Conservation (phyloP, 2,329 filamentous ascomycete genomes). For the Aspergillus tubingensis region DNA sequence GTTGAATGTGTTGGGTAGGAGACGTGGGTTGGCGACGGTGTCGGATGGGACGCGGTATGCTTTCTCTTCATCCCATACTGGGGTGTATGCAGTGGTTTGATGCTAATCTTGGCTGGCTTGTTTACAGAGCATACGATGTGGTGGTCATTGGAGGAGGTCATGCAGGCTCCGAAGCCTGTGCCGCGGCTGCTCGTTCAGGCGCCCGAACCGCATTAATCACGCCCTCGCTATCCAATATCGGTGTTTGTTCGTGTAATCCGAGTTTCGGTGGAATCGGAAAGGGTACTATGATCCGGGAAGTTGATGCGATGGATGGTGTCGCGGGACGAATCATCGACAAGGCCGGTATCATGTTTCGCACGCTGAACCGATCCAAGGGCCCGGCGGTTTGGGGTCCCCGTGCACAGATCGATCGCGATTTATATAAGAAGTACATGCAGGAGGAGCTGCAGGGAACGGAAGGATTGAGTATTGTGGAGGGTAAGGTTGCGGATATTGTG, state of each 20-base stretch:
- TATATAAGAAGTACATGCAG: conserved; percentile 90
- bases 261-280: conserved; percentile 99
- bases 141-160: conserved; percentile 95
- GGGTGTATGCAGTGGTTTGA: not conserved
- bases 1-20: conserved; percentile 15
- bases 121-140: conserved; percentile 74
- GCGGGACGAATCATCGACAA: conserved; percentile 89
- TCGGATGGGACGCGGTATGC: conserved; percentile 40
- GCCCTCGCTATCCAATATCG: conserved; percentile 82
- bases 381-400: conserved; percentile 96
- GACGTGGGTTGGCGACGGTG: conserved; percentile 44
- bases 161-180: conserved; percentile 89
- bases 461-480: conserved; percentile 77
- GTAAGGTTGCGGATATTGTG: conserved; percentile 90
- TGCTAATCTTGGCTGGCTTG: conserved; percentile 6
- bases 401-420: conserved; percentile 87
- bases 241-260: conserved; percentile 94
- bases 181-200: conserved; percentile 84
- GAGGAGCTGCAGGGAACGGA: conserved; percentile 78
- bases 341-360: conserved; percentile 88
- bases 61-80: not conserved
- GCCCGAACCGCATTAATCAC: conserved; percentile 89
- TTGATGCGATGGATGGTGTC: conserved; percentile 91
- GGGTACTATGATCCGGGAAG: conserved; percentile 90
- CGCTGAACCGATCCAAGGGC: conserved; percentile 85